A percentile compares a stretch with the other conserved stretches of the same genome.
Evolutionary conservation across 805 yeast species (phyloP).

Genomic region (Naumovozyma dairenensis): DNA sequence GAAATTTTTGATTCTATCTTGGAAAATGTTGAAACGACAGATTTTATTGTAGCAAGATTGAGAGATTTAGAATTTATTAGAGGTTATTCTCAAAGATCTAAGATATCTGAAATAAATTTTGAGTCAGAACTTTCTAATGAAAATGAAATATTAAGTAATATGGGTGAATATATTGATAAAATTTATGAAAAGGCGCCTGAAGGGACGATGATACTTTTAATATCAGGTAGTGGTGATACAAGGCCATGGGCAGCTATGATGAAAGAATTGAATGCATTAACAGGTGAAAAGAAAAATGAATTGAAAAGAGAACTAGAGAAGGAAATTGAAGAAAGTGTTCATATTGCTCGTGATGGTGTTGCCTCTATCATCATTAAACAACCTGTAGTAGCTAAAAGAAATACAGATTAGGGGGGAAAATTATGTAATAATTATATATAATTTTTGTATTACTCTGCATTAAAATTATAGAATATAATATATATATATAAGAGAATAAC

Average conservation of each 20-base stretch:
- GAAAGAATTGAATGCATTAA: conserved; percentile 34
- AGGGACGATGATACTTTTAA: conserved; percentile 49
- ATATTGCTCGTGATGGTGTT: conserved; percentile 50
- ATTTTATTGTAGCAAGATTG: conserved; percentile 45
- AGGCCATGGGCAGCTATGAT: conserved; percentile 34
- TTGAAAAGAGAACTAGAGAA: conserved; percentile 36
- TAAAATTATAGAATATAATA: too few species aligned
- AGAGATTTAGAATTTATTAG: conserved; percentile 46
- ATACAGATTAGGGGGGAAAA: too few species aligned
- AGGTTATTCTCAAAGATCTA: conserved; percentile 26
- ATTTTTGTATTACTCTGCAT: too few species aligned
- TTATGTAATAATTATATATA: too few species aligned
- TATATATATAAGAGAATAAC: too few species aligned
- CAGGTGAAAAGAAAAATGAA: conserved; percentile 32
- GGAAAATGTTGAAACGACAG: conserved; percentile 31
- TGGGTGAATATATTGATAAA: conserved; percentile 37
- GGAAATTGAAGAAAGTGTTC: conserved; percentile 38
- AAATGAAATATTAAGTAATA: conserved; percentile 13
- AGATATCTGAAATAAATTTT: conserved; percentile 2
- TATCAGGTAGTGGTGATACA: conserved; percentile 57
- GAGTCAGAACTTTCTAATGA: conserved; percentile 4
- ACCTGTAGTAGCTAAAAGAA: too few species aligned
- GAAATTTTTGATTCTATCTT: conserved; percentile 40
- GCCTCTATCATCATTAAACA: conserved; percentile 43
- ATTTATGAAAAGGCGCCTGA: conserved; percentile 47